A percentile compares a stretch with the other conserved stretches of the same genome.
phyloP scores from a whole-genome alignment of 1,139 yeast species.

The Candida tropicalis region DNA sequence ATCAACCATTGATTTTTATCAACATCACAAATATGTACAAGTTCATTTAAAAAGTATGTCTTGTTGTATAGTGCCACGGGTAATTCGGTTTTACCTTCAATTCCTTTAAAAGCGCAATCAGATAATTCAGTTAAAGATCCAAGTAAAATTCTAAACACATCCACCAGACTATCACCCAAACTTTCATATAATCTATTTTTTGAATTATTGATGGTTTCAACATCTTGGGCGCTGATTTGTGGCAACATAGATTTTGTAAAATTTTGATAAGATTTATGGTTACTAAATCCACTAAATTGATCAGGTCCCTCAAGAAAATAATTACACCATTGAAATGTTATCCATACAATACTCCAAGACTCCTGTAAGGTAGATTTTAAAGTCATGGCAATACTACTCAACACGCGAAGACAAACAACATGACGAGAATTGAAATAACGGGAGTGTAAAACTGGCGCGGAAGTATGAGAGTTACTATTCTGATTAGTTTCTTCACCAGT shows the following conservation, averaged over 20 bases:
- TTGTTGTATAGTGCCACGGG: slow-evolving; percentile 45
- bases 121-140: slow-evolving; percentile 49
- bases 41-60: slow-evolving; percentile 38
- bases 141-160: slow-evolving; percentile 51
- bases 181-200: slow-evolving; percentile 64
- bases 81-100: slow-evolving; percentile 11
- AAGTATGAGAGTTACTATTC: background rate
- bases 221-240: slow-evolving; percentile 44
- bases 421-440: slow-evolving; percentile 62
- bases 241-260: slow-evolving; percentile 26
- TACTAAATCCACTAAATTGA: slow-evolving; percentile 29
- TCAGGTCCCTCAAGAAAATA: slow-evolving; percentile 67
- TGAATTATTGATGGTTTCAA: slow-evolving; percentile 55
- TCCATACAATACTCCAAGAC: slow-evolving; percentile 72
- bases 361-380: slow-evolving; percentile 68
- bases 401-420: slow-evolving; percentile 75
- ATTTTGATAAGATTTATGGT: slow-evolving; percentile 21
- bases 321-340: slow-evolving; percentile 76
- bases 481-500: slow-evolving; percentile 36
- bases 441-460: slow-evolving; percentile 20
- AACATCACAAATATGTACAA: slow-evolving; percentile 48
- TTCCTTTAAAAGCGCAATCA: slow-evolving; percentile 21
- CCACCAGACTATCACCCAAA: slow-evolving; percentile 53
- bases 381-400: slow-evolving; percentile 74
- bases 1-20: slow-evolving; percentile 54